These are phyloP conservation scores for Podospora didyma DNA, from an alignment of 495 filamentous ascomycete genomes.

Conservation along the genomic window DNA sequence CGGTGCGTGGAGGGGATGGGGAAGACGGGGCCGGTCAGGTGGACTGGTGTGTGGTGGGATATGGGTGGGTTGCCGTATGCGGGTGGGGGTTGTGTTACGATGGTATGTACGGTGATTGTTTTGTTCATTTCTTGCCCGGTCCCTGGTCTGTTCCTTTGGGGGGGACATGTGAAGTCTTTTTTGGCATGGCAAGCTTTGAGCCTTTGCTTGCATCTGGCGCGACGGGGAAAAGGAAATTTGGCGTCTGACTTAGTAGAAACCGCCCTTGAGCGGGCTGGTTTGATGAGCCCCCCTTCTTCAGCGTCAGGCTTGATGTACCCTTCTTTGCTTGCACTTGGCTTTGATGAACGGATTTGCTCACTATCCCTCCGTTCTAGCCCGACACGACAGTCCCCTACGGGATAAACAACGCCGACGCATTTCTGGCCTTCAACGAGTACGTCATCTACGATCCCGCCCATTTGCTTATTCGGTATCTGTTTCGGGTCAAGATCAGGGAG, in stretches of 20 bases:
- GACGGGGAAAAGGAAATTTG: too few relatives aligned
- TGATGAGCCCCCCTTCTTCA: too few relatives aligned
- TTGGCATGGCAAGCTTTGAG: too few relatives aligned
- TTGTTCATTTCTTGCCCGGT: too few relatives aligned
- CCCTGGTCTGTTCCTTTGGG: too few relatives aligned
- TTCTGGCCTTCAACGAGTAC: constrained; percentile 3
- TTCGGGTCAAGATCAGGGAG: neutral
- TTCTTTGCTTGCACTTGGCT: too few relatives aligned
- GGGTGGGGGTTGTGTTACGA: neutral
- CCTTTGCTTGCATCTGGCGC: neutral
- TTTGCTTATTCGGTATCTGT: neutral
- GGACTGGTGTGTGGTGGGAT: neutral
- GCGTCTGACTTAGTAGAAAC: too few relatives aligned
- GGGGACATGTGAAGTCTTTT: neutral
- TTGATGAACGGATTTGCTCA: neutral
- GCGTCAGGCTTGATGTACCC: too few relatives aligned
- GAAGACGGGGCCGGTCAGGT: neutral
- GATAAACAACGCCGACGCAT: neutral
- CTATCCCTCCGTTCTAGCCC: neutral
- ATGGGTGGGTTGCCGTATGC: neutral
- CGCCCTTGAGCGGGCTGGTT: too few relatives aligned
- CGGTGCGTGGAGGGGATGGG: constrained; percentile 5
- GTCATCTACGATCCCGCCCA: constrained; percentile 1
- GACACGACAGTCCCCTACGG: neutral
- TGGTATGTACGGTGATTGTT: too few relatives aligned